Evolutionary conservation across 108 stramenopile species (phyloP).

Genomic region (Nitzschia sp.): DNA sequence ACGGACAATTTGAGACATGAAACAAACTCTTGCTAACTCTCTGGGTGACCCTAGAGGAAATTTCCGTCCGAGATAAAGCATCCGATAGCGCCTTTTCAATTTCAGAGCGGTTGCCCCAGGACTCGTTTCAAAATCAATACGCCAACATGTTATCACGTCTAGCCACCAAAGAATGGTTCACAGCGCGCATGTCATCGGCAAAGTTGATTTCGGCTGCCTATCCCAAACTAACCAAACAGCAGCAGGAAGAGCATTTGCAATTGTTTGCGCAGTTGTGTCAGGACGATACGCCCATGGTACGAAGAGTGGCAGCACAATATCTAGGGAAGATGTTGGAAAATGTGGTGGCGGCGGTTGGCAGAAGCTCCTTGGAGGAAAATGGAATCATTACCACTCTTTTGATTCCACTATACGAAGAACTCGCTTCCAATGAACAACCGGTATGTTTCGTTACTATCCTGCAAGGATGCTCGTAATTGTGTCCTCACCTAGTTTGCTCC

Average conservation of each 20-base stretch:
- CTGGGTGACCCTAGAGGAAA: conserved; percentile 51
- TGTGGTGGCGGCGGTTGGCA: conserved; percentile 55
- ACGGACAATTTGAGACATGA: too few relatives aligned
- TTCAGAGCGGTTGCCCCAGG: conserved; percentile 51
- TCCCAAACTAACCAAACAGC: conserved; percentile 39
- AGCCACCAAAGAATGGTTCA: conserved; percentile 96
- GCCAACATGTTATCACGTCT: conserved; percentile 84
- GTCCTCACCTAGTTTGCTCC: neutral
- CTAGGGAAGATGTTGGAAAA: conserved; percentile 73
- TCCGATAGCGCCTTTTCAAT: conserved; percentile 49
- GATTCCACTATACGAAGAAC: conserved; percentile 75
- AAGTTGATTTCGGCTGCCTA: conserved; percentile 78
- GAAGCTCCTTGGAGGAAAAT: conserved; percentile 38
- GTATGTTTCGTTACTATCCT: conserved; percentile 13
- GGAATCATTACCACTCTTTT: conserved; percentile 52
- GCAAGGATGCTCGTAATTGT: neutral
- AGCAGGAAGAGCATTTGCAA: conserved; percentile 48
- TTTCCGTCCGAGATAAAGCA: conserved; percentile 78
- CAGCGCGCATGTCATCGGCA: conserved; percentile 92
- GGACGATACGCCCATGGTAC: conserved; percentile 97
- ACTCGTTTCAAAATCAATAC: conserved; percentile 59
- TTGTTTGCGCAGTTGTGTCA: conserved; percentile 78
- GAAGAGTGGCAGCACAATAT: conserved; percentile 83
- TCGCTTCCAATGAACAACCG: conserved; percentile 92
- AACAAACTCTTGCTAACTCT: too few relatives aligned